These are phyloP conservation scores for Magnaporthiopsis incrustans DNA, from an alignment of 2,329 filamentous ascomycete species.

Conservation along the genomic window DNA sequence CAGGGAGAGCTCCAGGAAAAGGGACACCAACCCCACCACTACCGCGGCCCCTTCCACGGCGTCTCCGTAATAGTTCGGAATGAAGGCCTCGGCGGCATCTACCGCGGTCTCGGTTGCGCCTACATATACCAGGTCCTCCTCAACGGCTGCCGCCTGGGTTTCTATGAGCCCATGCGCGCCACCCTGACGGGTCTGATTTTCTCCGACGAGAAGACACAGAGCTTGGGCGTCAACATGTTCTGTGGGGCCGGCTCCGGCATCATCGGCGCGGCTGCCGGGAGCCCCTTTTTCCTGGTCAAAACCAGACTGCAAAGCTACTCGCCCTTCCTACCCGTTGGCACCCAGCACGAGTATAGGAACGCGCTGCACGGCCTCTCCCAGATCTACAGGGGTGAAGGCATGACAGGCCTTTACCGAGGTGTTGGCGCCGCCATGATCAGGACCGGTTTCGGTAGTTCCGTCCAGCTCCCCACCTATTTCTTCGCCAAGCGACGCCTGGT, in stretches of 20 bases:
- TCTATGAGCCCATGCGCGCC: slow-evolving; percentile 90
- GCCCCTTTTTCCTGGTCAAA: slow-evolving; percentile 96
- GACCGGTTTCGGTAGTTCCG: slow-evolving; percentile 90
- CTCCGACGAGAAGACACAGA: slow-evolving; percentile 67
- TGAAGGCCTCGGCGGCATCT: slow-evolving; percentile 77
- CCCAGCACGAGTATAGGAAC: slow-evolving; percentile 89
- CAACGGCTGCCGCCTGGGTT: slow-evolving; percentile 92
- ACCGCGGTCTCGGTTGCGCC: slow-evolving; percentile 83
- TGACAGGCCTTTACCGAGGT: slow-evolving; percentile 78
- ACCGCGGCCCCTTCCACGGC: slow-evolving; percentile 85
- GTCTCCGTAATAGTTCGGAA: slow-evolving; percentile 84
- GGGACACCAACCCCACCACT: slow-evolving; percentile 76
- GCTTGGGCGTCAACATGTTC: slow-evolving; percentile 85
- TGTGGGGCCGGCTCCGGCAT: slow-evolving; percentile 84
- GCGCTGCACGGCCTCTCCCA: slow-evolving; percentile 73
- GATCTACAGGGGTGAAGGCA: slow-evolving; percentile 71
- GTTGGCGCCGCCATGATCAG: slow-evolving; percentile 91
- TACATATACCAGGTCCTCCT: slow-evolving; percentile 95
- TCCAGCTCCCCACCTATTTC: slow-evolving; percentile 96
- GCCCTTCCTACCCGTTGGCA: slow-evolving; percentile 86
- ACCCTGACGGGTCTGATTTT: slow-evolving; percentile 62
- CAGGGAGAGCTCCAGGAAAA: slow-evolving; percentile 92
- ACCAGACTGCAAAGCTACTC: slow-evolving; percentile 92
- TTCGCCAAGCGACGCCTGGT: slow-evolving; percentile 85
- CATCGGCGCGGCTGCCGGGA: slow-evolving; percentile 84